A percentile compares a stretch with the other conserved stretches of the same genome.
Conservation (phyloP, 768 basidiomycete species). For the Termitomyces sp. region DNA sequence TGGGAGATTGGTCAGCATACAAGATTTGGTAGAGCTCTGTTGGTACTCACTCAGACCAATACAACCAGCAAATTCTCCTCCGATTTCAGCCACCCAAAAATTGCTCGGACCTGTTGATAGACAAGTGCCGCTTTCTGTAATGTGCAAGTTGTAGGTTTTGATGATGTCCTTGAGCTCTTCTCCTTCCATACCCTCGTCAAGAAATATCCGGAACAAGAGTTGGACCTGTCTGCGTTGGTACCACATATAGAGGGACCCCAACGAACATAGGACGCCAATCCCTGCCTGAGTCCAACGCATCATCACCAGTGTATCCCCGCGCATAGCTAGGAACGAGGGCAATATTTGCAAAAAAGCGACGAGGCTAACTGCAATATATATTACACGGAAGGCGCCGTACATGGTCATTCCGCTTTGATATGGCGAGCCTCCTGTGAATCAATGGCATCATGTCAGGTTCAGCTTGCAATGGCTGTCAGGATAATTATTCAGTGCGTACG, state of each 20-base stretch:
- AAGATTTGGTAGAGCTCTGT: neutral
- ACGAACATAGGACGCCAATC: neutral
- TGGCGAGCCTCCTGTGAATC: slow-evolving; percentile 8
- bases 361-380: slow-evolving; percentile 1
- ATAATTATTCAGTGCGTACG: neutral
- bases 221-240: slow-evolving; percentile 1
- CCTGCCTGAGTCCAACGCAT: neutral
- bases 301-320: neutral
- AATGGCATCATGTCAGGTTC: neutral
- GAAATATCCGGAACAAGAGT: slow-evolving; percentile 4
- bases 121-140: slow-evolving; percentile 3
- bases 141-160: slow-evolving; percentile 4
- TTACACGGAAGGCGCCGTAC: neutral
- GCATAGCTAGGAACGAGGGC: neutral
- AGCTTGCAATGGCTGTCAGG: neutral
- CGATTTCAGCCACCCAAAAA: slow-evolving; percentile 18
- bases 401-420: slow-evolving; percentile 4
- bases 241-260: slow-evolving; percentile 5
- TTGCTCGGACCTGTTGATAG: slow-evolving; percentile 6
- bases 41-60: slow-evolving; percentile 16
- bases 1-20: neutral
- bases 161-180: slow-evolving; percentile 16
- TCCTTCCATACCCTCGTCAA: slow-evolving; percentile 6
- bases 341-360: slow-evolving; percentile 1
- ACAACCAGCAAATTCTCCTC: slow-evolving; percentile 13